A percentile compares a stretch with the other conserved stretches of the same genome.
These are phyloP conservation scores for Amphibolis antarctica DNA, from an alignment of 106 monocot genomes.

Conservation along the genomic window DNA sequence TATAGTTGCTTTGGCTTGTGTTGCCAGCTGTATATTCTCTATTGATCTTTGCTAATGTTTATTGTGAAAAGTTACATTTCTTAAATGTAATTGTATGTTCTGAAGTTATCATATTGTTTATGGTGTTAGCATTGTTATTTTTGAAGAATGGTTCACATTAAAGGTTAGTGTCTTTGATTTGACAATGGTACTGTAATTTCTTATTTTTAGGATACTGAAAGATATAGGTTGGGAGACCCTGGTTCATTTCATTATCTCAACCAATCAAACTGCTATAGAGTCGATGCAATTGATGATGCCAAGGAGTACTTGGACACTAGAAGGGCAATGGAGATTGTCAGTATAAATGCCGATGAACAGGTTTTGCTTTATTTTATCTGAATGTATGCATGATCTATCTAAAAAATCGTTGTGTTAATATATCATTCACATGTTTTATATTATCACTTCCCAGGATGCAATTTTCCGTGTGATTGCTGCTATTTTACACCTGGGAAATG, in stretches of 20 bases:
- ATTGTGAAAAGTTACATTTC: no score
- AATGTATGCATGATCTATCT: background rate
- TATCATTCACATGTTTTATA: background rate
- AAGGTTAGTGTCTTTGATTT: background rate
- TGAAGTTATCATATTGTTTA: no score
- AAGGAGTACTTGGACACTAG: constrained; percentile 70
- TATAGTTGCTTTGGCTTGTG: no score
- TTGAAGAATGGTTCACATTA: no score
- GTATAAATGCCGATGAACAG: constrained; percentile 70
- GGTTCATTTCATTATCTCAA: constrained; percentile 85
- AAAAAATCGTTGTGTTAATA: background rate
- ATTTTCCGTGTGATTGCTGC: constrained; percentile 83
- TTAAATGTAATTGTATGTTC: no score
- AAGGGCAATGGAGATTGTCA: constrained; percentile 94
- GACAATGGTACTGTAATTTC: background rate
- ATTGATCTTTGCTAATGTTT: no score
- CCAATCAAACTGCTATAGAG: constrained; percentile 66
- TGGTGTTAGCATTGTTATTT: no score
- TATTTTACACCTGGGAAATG: constrained; percentile 89
- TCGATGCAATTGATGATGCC: constrained; percentile 59
- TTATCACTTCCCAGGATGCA: constrained; percentile 67
- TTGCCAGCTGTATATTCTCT: no score
- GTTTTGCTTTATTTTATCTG: constrained; percentile 13
- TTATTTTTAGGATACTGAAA: constrained; percentile 49
- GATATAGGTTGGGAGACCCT: constrained; percentile 60